Conservation (phyloP, 169 alveolate species). For the Pseudocohnilembus persalinus region DNA sequence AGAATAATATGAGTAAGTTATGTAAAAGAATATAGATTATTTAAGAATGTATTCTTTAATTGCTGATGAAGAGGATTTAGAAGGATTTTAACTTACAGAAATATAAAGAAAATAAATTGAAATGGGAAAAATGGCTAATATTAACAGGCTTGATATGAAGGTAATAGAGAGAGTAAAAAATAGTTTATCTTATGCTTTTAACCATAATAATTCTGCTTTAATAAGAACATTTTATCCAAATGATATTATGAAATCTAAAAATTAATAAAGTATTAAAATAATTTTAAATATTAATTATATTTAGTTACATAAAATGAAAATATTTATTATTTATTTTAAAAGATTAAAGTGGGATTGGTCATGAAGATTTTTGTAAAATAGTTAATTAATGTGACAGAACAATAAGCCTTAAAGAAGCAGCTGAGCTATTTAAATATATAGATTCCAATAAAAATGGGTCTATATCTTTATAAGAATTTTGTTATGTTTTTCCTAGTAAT, state of each 20-base stretch:
- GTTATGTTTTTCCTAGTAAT: neutral
- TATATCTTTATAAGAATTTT: neutral
- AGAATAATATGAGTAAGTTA: neutral
- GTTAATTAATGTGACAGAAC: neutral
- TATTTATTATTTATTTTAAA: no score
- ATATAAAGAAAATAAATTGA: neutral
- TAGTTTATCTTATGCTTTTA: neutral
- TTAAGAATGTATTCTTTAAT: neutral
- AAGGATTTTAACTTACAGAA: neutral
- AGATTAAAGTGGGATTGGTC: neutral
- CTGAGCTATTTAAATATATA: neutral
- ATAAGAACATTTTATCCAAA: neutral
- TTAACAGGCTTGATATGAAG: neutral
- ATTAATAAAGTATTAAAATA: no score
- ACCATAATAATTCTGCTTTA: neutral
- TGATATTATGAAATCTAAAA: neutral
- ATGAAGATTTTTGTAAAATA: neutral
- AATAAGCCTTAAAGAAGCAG: neutral
- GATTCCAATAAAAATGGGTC: neutral
- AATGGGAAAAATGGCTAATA: neutral
- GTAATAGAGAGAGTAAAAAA: neutral
- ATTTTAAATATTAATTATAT: no score
- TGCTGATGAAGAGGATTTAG: neutral
- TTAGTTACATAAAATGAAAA: no score
- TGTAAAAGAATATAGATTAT: neutral